Evolutionary conservation across 2,329 filamentous ascomycete genomes (phyloP).

Genomic region (Monilinia fructigena): DNA sequence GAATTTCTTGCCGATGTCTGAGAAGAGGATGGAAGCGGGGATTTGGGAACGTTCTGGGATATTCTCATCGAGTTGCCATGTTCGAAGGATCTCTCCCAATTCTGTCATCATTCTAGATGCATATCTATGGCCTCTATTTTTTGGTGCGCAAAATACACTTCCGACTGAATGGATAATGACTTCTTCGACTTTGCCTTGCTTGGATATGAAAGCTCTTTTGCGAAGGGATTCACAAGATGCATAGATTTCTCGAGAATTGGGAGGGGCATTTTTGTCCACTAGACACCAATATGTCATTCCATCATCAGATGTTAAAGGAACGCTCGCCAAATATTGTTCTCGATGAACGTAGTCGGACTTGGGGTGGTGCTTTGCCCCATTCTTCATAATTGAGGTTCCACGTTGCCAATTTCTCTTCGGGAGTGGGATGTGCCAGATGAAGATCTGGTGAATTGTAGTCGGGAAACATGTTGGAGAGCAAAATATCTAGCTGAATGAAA

Average conservation of each 20-base stretch:
- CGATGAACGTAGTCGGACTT: slow-evolving; percentile 57
- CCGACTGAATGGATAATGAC: slow-evolving; percentile 71
- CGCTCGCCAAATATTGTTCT: slow-evolving; percentile 56
- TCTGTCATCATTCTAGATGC: slow-evolving; percentile 73
- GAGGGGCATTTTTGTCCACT: slow-evolving; percentile 46
- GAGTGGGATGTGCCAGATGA: slow-evolving; percentile 56
- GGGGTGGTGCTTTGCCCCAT: slow-evolving; percentile 60
- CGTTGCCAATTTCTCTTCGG: slow-evolving; percentile 52
- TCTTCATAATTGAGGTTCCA: slow-evolving; percentile 56
- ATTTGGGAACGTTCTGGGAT: slow-evolving; percentile 41
- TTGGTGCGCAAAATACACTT: slow-evolving; percentile 72
- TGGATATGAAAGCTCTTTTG: slow-evolving; percentile 55
- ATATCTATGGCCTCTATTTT: slow-evolving; percentile 71
- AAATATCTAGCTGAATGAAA: neutral
- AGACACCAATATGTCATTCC: slow-evolving; percentile 63
- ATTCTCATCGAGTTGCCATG: slow-evolving; percentile 50
- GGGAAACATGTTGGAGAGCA: slow-evolving; percentile 28
- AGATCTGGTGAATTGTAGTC: slow-evolving; percentile 41
- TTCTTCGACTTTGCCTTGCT: slow-evolving; percentile 48
- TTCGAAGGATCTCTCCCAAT: slow-evolving; percentile 54
- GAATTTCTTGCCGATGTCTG: slow-evolving; percentile 80
- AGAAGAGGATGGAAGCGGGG: slow-evolving; percentile 77
- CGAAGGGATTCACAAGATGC: slow-evolving; percentile 64
- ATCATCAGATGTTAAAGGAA: slow-evolving; percentile 57
- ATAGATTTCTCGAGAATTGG: slow-evolving; percentile 53